These are phyloP conservation scores for Vitis labrusca DNA, from an alignment of 164 flowering plant genomes.

Conservation along the genomic window DNA sequence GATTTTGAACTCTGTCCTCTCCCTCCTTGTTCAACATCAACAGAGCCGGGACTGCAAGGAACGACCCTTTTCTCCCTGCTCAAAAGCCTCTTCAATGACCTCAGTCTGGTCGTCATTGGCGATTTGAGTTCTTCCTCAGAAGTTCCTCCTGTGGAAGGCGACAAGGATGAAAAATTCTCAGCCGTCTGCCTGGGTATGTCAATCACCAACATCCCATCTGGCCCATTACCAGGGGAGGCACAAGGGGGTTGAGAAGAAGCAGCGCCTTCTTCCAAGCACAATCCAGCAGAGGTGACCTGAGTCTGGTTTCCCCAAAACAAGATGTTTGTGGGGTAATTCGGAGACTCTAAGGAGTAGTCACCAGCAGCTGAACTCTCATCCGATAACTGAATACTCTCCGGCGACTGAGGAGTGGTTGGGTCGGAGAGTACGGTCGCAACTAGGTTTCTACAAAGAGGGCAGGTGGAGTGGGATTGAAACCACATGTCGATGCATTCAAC, in stretches of 20 bases:
- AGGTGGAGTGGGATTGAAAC: constrained; percentile 87
- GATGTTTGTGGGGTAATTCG: constrained; percentile 61
- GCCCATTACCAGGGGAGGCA: neutral
- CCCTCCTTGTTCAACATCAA: constrained; percentile 28
- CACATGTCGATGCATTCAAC: constrained; percentile 86
- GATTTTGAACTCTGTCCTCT: constrained; percentile 12
- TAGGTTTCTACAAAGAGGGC: constrained; percentile 64
- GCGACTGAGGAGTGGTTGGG: neutral
- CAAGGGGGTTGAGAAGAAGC: neutral
- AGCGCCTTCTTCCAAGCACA: constrained; percentile 22
- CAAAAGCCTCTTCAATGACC: constrained; percentile 66
- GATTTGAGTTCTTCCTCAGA: constrained; percentile 48
- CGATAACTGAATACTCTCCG: constrained; percentile 5
- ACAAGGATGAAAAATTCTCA: constrained; percentile 23
- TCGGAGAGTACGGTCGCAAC: constrained; percentile 22
- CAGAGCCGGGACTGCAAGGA: constrained; percentile 34
- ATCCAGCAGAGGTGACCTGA: constrained; percentile 40
- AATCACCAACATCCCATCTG: constrained; percentile 40
- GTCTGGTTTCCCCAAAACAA: constrained; percentile 72
- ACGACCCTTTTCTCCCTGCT: constrained; percentile 50
- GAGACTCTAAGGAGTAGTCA: constrained; percentile 23
- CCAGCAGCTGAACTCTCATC: constrained; percentile 8
- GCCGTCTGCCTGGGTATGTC: constrained; percentile 42
- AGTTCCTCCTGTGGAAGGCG: constrained; percentile 22
- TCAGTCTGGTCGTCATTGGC: constrained; percentile 42